Conservation (phyloP, 257 asterid species). For the Mentha longifolia region DNA sequence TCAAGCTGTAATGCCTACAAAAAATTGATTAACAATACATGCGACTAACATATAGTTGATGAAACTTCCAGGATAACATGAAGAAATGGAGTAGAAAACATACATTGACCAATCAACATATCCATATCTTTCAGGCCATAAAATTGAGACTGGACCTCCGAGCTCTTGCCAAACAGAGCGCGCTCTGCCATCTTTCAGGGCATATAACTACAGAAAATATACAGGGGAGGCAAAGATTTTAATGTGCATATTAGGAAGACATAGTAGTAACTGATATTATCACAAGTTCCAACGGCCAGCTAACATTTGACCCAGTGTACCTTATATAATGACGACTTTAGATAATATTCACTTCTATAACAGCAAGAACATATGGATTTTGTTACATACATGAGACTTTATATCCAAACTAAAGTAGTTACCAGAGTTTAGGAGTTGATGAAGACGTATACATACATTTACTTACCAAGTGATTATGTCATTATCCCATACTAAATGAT, state of each 20-base stretch:
- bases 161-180: conserved; percentile 76
- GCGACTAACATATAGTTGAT: conserved; percentile 19
- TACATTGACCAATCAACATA: conserved; percentile 93
- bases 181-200: conserved; percentile 73
- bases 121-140: conserved; percentile 77
- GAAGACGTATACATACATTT: conserved; percentile 13
- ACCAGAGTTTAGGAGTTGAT: conserved; percentile 28
- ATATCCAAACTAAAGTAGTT: conserved; percentile 28
- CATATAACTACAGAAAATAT: conserved; percentile 63
- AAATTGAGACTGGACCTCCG: conserved; percentile 71
- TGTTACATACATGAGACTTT: conserved; percentile 3
- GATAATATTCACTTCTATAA: conserved; percentile 24
- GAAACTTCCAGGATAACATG: conserved; percentile 34
- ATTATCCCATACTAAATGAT: neutral
- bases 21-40: conserved; percentile 28
- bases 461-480: conserved; percentile 7
- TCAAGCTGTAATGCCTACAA: conserved; percentile 32
- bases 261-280: neutral
- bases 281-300: conserved; percentile 25
- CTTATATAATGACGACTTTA: conserved; percentile 26
- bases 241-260: conserved; percentile 17
- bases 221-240: conserved; percentile 22
- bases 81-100: conserved; percentile 42
- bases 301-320: conserved; percentile 11
- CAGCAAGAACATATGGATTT: conserved; percentile 23